Evolutionary conservation across 257 asterid genomes (phyloP), one percentile per base, ranked within the genome.

Genomic region (Rauvolfia tetraphylla): DNA sequence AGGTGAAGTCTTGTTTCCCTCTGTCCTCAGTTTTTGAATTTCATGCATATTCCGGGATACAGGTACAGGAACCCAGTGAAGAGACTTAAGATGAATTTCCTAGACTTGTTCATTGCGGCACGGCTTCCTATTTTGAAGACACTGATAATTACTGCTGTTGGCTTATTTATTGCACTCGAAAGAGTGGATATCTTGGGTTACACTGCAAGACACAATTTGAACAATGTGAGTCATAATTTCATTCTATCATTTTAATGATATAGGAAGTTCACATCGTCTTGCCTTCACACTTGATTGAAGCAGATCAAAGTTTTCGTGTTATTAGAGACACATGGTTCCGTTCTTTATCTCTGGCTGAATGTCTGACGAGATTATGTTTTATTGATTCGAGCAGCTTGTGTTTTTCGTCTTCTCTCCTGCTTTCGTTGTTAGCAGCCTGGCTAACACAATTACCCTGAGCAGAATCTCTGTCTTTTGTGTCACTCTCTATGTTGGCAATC

Each of bases 401-500:
- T 85, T 68, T 76, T 83, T 78, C 67, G 53, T 85, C 58, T 83
- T 85, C 81, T 80, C 77, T 73, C 87, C 89, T 42, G 75, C 87
- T 46, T 77, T 85, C 31, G 67, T 83, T 75, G 83, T 80, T 29
- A 56, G 88, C 83, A 78, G 84, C 79, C 76, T 85, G 42, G 73
- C 79, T 68, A 76, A 79, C 39, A 77, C 88, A 25, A 80, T 81
- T 27, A 75, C 87, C 18, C 81, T 75, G n/a, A 75, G 58, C 61
- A 81, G 89, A 66, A 76, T n/a, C n/a, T n/a, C n/a, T 83, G 87
- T 71, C 85, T 74, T 85, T 83, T 66, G 89, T 79, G 1, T 81
- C 89, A 20, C 83, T 85, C 72, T 85, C 89, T 25, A 83, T 81
- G 85, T 80, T 83, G 74, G 87, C 83, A 83, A 75, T 51, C 57